These are phyloP conservation scores for Phytophthora megakarya DNA, from an alignment of 352 stramenopile genomes.

Conservation along the genomic window DNA sequence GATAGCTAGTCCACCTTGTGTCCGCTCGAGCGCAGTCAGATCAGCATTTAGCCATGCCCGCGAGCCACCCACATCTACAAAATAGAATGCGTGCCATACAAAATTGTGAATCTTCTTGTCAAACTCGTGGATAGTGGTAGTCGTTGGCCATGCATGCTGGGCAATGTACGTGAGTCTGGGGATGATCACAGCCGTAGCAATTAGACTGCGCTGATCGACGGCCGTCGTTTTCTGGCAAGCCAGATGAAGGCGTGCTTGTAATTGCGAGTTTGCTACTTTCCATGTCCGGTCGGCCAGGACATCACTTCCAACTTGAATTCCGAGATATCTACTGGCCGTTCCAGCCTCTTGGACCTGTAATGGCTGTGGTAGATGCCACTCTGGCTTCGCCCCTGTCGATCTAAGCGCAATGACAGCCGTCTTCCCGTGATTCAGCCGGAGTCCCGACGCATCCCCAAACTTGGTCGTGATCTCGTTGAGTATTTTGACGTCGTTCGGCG, in stretches of 20 bases:
- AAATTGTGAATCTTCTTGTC: neutral
- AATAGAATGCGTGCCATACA: conserved; percentile 2
- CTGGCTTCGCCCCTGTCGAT: too few species aligned
- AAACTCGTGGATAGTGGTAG: neutral
- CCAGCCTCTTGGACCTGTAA: too few species aligned
- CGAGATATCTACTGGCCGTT: neutral
- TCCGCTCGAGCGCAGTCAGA: neutral
- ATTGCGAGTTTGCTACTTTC: neutral
- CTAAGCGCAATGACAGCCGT: neutral
- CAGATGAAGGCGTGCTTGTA: neutral
- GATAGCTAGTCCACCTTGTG: neutral
- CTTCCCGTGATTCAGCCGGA: neutral
- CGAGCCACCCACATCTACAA: neutral
- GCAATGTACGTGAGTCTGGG: conserved; percentile 6
- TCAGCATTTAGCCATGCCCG: neutral
- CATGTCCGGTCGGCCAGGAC: neutral
- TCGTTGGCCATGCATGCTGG: neutral
- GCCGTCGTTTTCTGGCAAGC: neutral
- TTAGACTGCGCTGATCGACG: neutral
- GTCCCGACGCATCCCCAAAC: neutral
- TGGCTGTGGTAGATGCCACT: too few species aligned
- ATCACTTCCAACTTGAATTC: neutral
- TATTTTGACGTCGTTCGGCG: too few species aligned
- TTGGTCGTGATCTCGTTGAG: neutral
- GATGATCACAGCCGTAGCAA: neutral